Conservation (phyloP, 768 basidiomycete genomes). For the Suillus sp. region DNA sequence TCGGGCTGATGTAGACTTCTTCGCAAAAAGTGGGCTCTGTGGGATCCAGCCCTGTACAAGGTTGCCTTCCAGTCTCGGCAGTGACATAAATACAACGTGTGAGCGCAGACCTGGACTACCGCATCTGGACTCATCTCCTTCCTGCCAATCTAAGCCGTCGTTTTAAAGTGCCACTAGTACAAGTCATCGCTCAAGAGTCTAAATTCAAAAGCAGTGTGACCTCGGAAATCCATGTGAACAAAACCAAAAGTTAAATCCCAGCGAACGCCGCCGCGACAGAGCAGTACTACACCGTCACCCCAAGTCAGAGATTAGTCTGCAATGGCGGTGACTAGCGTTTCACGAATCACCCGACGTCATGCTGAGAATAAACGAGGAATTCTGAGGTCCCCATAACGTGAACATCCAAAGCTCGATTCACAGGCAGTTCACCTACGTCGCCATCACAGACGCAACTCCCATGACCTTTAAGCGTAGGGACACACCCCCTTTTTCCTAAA, state of each 20-base stretch:
- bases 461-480: conserved; percentile 3
- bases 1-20: conserved; percentile 36
- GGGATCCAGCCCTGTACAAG: conserved; percentile 35
- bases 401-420: not conserved
- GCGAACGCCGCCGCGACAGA: conserved; percentile 9
- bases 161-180: too few species aligned
- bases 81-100: conserved; percentile 39
- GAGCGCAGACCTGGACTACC: conserved; percentile 29
- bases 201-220: conserved; percentile 38
- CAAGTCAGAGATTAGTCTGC: too few species aligned
- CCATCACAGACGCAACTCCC: conserved; percentile 1
- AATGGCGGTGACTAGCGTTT: too few species aligned
- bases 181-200: conserved; percentile 33
- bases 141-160: conserved; percentile 18
- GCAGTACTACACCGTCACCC: too few species aligned
- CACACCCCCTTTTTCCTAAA: not conserved
- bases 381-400: conserved; percentile 6
- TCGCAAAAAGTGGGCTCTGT: conserved; percentile 36
- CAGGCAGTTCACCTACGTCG: not conserved
- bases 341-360: conserved; percentile 2
- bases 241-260: not conserved
- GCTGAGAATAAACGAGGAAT: conserved; percentile 2
- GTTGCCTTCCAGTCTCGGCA: conserved; percentile 37
- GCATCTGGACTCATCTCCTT: conserved; percentile 27
- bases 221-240: conserved; percentile 34